A percentile compares a stretch with the other conserved stretches of the same genome.
phyloP scores from a whole-genome alignment of 1,139 yeast species.

The Casaregolazyma suthepensis region DNA sequence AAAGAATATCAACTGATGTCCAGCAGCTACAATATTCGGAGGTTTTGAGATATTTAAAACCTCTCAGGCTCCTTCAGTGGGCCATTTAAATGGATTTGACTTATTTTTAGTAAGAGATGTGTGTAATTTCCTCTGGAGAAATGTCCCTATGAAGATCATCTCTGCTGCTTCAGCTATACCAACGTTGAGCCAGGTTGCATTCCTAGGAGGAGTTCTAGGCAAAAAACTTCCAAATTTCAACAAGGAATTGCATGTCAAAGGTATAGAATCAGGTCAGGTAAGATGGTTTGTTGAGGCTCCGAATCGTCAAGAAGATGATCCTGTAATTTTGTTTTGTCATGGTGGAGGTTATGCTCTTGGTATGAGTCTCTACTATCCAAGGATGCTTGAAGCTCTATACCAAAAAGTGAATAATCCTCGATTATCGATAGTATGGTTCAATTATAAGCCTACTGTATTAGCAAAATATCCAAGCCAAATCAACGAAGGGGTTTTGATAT shows the following conservation, averaged over 20 bases:
- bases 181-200: background rate
- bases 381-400: constrained; percentile 30
- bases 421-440: constrained; percentile 33
- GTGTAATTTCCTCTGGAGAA: background rate
- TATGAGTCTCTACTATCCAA: background rate
- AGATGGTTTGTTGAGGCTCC: constrained; percentile 25
- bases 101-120: background rate
- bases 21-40: background rate
- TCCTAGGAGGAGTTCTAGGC: background rate
- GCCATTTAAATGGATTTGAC: background rate
- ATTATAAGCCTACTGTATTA: constrained; percentile 36
- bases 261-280: background rate
- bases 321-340: constrained; percentile 31
- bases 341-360: constrained; percentile 38
- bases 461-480: constrained; percentile 39
- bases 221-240: background rate
- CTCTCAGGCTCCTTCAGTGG: background rate
- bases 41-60: background rate
- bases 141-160: background rate
- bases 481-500: constrained; percentile 32
- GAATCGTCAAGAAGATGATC: constrained; percentile 22
- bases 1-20: background rate
- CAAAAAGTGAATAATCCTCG: constrained; percentile 31
- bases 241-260: background rate
- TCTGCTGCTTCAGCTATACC: background rate